Evolutionary conservation across 2,329 filamentous ascomycete species (phyloP).

Genomic region (Ramichloridium luteum): DNA sequence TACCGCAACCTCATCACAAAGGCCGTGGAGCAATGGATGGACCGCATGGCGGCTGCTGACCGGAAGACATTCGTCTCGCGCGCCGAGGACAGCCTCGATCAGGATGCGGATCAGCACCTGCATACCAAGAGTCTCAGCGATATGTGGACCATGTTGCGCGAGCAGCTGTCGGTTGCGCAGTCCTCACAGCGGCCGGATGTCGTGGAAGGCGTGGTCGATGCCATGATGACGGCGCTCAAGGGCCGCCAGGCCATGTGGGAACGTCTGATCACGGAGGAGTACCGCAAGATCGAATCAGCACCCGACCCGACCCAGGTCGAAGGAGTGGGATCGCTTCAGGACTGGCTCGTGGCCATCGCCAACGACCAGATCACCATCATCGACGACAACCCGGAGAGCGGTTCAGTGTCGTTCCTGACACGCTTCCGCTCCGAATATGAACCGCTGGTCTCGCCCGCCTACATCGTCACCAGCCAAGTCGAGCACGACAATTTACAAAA

Average conservation of each 20-base stretch:
- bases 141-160: constrained; percentile 93
- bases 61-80: constrained; percentile 68
- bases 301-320: constrained; percentile 51
- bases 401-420: constrained; percentile 67
- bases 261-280: constrained; percentile 76
- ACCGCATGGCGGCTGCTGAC: constrained; percentile 76
- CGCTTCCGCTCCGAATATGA: constrained; percentile 77
- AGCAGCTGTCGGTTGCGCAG: constrained; percentile 76
- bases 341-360: constrained; percentile 92
- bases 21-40: constrained; percentile 95
- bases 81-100: constrained; percentile 68
- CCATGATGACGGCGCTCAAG: constrained; percentile 83
- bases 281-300: constrained; percentile 53
- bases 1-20: constrained; percentile 93
- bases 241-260: constrained; percentile 77
- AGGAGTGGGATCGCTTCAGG: constrained; percentile 59
- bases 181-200: constrained; percentile 81
- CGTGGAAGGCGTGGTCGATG: constrained; percentile 86
- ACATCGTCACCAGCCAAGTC: constrained; percentile 56
- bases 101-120: constrained; percentile 80
- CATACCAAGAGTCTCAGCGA: constrained; percentile 84
- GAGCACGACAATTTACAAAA: constrained; percentile 70
- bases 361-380: constrained; percentile 99
- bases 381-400: constrained; percentile 64
- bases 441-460: constrained; percentile 65